A percentile compares a stretch with the other conserved stretches of the same genome.
Conservation (phyloP, 208 protist species). For the Leptomonas pyrrhocoris region DNA sequence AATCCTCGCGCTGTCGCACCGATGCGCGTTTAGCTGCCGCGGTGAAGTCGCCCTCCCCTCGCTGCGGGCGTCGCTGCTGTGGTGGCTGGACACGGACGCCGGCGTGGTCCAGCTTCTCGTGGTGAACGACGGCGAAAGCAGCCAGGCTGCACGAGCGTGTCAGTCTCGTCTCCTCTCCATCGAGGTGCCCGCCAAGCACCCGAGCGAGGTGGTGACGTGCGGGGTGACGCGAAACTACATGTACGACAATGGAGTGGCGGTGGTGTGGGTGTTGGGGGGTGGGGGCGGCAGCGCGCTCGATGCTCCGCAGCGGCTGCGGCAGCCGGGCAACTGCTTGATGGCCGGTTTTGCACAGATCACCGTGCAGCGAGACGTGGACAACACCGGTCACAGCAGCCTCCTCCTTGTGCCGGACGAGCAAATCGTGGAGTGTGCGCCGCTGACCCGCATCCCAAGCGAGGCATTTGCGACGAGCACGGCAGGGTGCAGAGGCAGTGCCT, state of each 20-base stretch:
- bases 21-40: slow-evolving; percentile 42
- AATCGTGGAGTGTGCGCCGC: slow-evolving; percentile 43
- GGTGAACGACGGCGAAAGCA: slow-evolving; percentile 50
- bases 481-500: slow-evolving; percentile 28
- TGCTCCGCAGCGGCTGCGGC: not conserved
- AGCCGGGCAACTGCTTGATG: slow-evolving; percentile 6
- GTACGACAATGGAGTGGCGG: slow-evolving; percentile 56
- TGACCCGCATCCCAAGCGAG: slow-evolving; percentile 26
- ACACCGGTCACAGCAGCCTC: slow-evolving; percentile 48
- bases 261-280: slow-evolving; percentile 60
- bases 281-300: slow-evolving; percentile 3
- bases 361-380: slow-evolving; percentile 60
- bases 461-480: slow-evolving; percentile 22
- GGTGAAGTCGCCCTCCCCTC: slow-evolving; percentile 62
- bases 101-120: slow-evolving; percentile 59
- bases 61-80: slow-evolving; percentile 62
- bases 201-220: slow-evolving; percentile 59
- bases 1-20: slow-evolving; percentile 16
- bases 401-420: slow-evolving; percentile 51
- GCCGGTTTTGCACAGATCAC: slow-evolving; percentile 51
- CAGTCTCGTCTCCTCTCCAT: slow-evolving; percentile 68
- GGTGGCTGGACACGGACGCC: slow-evolving; percentile 71
- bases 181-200: slow-evolving; percentile 43
- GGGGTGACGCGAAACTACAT: slow-evolving; percentile 58
- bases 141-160: slow-evolving; percentile 41